These are phyloP conservation scores for Cryptosporidium bovis DNA, from an alignment of 169 alveolate genomes.

Conservation along the genomic window DNA sequence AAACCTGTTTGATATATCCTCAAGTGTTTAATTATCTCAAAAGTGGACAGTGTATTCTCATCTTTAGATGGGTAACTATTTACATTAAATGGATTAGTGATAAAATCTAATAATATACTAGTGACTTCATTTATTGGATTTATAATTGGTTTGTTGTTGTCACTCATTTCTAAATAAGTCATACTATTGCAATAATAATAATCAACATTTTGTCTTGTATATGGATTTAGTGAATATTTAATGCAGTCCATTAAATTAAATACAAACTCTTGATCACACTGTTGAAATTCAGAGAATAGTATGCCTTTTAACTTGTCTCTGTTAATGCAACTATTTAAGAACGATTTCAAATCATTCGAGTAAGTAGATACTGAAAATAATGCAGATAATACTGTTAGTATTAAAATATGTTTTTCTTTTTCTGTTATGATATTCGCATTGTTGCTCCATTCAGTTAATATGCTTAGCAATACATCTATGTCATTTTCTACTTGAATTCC, in stretches of 20 bases:
- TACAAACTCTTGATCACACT: constrained; percentile 46
- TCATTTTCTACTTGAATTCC: neutral
- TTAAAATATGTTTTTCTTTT: constrained; percentile 37
- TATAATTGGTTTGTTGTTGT: neutral
- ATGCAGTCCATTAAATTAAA: constrained; percentile 54
- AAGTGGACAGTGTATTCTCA: constrained; percentile 3
- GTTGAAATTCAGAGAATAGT: constrained; percentile 36
- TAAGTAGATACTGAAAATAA: constrained; percentile 27
- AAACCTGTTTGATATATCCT: constrained; percentile 62
- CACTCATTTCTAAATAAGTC: too few relatives aligned
- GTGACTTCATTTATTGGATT: neutral
- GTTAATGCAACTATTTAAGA: neutral
- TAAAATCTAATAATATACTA: constrained; percentile 6
- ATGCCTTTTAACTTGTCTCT: constrained; percentile 9
- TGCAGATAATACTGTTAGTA: constrained; percentile 15
- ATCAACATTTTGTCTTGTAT: neutral
- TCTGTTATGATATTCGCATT: constrained; percentile 11
- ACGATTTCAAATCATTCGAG: constrained; percentile 13
- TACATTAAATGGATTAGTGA: constrained; percentile 26
- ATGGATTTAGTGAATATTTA: constrained; percentile 36
- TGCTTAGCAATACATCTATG: constrained; percentile 1
- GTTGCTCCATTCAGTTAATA: constrained; percentile 31
- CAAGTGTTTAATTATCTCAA: constrained; percentile 42
- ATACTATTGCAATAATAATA: neutral
- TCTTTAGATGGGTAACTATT: neutral